Evolutionary conservation across 176 grass and related monocot species (phyloP).

Genomic region (Cenchrus purpureus): DNA sequence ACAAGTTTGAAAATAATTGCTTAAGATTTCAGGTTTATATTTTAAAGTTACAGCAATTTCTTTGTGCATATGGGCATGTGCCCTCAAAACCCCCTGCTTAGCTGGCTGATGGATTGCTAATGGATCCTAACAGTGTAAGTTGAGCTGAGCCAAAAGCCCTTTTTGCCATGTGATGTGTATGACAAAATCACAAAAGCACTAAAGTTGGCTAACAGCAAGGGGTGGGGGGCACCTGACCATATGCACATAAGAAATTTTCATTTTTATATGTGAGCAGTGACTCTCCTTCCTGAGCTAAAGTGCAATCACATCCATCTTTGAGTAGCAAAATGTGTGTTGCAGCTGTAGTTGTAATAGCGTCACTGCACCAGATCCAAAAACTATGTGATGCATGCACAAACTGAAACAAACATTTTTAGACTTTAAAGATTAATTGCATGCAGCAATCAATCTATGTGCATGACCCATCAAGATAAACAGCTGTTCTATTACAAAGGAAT

Average conservation of each 20-base stretch:
- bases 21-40: constrained; percentile 2
- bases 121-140: too few relatives aligned
- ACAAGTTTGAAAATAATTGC: constrained; percentile 5
- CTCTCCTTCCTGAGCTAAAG: neutral
- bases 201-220: too few relatives aligned
- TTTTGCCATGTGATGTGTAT: too few relatives aligned
- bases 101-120: too few relatives aligned
- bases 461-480: constrained; percentile 5
- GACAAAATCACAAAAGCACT: too few relatives aligned
- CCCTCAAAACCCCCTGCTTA: too few relatives aligned
- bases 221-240: too few relatives aligned
- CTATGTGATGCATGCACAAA: constrained; percentile 32
- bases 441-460: constrained; percentile 23
- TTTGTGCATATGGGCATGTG: neutral
- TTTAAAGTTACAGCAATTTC: neutral
- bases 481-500: constrained; percentile 20
- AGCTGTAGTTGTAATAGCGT: constrained; percentile 3
- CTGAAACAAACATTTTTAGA: neutral
- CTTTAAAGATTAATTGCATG: constrained; percentile 8
- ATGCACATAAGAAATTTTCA: too few relatives aligned
- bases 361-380: neutral
- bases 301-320: constrained; percentile 1
- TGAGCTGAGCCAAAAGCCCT: too few relatives aligned
- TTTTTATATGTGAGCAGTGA: neutral
- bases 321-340: neutral